Percentiles rank a stretch among this genome's conserved stretches.
Evolutionary conservation across 495 filamentous ascomycete genomes (phyloP).

Genomic region (Choiromyces venosus): DNA sequence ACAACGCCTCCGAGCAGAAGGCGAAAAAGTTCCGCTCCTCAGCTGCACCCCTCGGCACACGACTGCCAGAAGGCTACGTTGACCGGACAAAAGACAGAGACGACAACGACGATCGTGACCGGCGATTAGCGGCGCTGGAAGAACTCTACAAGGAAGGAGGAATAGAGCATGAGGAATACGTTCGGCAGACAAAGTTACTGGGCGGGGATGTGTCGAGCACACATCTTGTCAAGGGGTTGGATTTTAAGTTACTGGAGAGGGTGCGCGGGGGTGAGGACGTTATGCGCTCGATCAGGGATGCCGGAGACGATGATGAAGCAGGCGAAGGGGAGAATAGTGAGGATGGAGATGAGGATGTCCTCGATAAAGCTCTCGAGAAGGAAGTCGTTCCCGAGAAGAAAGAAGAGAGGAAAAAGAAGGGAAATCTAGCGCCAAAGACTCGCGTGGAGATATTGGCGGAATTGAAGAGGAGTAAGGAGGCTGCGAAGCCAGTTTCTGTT

Average conservation of each 20-base stretch:
- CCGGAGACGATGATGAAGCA: constrained; percentile 32
- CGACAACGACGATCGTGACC: constrained; percentile 57
- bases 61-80: constrained; percentile 70
- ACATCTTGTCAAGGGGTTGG: constrained; percentile 86
- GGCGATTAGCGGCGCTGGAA: constrained; percentile 69
- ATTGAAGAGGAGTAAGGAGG: constrained; percentile 56
- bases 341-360: constrained; percentile 64
- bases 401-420: constrained; percentile 68
- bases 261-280: constrained; percentile 71
- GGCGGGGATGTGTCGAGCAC: constrained; percentile 75
- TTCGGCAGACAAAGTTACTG: constrained; percentile 45
- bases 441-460: constrained; percentile 64
- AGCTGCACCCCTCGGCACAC: constrained; percentile 76
- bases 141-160: constrained; percentile 79
- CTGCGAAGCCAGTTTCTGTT: constrained; percentile 44
- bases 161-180: constrained; percentile 64
- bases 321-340: constrained; percentile 40
- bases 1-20: constrained; percentile 49
- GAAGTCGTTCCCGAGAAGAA: constrained; percentile 57
- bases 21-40: constrained; percentile 68
- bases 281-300: constrained; percentile 43
- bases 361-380: constrained; percentile 66
- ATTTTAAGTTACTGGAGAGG: constrained; percentile 71
- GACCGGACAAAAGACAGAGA: constrained; percentile 62
- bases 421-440: constrained; percentile 59